Percentiles rank a stretch among this genome's conserved stretches.
phyloP scores from a whole-genome alignment of 2,329 filamentous ascomycete species.

The Aureobasidium sp. region DNA sequence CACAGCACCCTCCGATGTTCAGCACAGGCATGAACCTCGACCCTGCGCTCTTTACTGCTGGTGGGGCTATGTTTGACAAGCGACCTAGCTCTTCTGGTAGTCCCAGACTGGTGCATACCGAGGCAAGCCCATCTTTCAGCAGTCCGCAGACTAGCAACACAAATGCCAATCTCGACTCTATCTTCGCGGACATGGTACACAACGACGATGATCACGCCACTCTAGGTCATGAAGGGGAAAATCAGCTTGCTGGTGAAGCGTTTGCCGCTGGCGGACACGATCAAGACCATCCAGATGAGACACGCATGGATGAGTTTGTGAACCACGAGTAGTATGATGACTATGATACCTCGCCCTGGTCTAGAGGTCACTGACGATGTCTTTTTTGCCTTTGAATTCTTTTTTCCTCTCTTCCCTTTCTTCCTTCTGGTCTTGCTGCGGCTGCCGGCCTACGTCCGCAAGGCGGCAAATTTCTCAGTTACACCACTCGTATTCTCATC shows the following conservation, averaged over 20 bases:
- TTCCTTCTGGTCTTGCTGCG: not conserved
- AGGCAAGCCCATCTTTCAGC: constrained; percentile 14
- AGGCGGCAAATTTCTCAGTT: not conserved
- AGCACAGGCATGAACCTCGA: constrained; percentile 13
- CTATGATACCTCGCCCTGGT: not conserved
- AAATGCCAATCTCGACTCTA: constrained; percentile 22
- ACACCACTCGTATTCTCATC: not conserved
- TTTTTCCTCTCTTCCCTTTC: not conserved
- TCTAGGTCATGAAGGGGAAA: not conserved
- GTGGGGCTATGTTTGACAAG: constrained; percentile 25
- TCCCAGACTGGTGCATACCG: not conserved
- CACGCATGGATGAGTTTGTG: constrained; percentile 12
- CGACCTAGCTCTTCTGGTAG: constrained; percentile 20
- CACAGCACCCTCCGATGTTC: constrained; percentile 9
- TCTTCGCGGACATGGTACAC: constrained; percentile 29
- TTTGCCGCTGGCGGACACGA: constrained; percentile 8
- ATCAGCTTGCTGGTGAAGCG: constrained; percentile 10
- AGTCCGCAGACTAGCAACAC: constrained; percentile 23
- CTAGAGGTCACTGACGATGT: too few relatives aligned
- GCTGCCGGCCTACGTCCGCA: not conserved
- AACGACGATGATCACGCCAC: constrained; percentile 20
- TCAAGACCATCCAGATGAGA: constrained; percentile 5
- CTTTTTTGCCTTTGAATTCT: not conserved
- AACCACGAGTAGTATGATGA: constrained; percentile 1
- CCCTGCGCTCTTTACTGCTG: constrained; percentile 14